Evolutionary conservation across 2,329 filamentous ascomycete genomes (phyloP), one percentile per base, ranked within the genome.

Genomic region (Cordyceps javanica): DNA sequence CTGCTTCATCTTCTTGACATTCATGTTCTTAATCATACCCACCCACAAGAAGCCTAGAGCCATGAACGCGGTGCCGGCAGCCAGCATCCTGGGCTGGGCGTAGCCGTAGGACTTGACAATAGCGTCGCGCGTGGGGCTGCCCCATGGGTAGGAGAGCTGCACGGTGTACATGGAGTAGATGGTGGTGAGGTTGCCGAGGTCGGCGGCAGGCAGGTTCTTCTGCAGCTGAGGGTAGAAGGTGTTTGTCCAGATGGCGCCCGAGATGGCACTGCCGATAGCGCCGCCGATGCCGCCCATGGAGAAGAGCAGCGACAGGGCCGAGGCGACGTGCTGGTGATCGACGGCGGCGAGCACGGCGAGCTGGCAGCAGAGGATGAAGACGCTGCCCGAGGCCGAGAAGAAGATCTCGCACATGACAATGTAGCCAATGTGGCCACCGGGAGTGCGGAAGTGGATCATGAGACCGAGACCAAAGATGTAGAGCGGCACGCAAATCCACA

Each of bases 81-180:
- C 64, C 30, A 79, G 65, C 75, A 81, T 77, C 25, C 71, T 66
- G 38, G 71, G 71, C 68, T 80, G 76, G 0, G 74, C 73, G 60
- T 79, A 76, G 0, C 70, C 75, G 58, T 87, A 87, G 0, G 82
- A 79, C 9, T 72, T 64, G 62, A 83, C 81, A 64, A 86, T 85
- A 0, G 75, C 82, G 9, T 72, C 58, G 1, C 81, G 65, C 19
- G 69, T 70, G 0, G 72, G 68, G 13, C 64, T 74, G 3, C 77
- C 79, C 6, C 72, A 62, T 0, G 72, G 67, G 63, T 80, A 83
- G 58, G 67, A 69, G 1, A 82, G 66, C 59, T 86, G 82, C 16
- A 72, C 73, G 3, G 69, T 69, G 32, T 86, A 64, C 60, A 77
- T 76, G 11, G 75, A 73, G 58, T 84, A 86, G 48, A 87, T 82